Evolutionary conservation across 1,139 yeast genomes (phyloP).

Genomic region (Candida tropicalis): DNA sequence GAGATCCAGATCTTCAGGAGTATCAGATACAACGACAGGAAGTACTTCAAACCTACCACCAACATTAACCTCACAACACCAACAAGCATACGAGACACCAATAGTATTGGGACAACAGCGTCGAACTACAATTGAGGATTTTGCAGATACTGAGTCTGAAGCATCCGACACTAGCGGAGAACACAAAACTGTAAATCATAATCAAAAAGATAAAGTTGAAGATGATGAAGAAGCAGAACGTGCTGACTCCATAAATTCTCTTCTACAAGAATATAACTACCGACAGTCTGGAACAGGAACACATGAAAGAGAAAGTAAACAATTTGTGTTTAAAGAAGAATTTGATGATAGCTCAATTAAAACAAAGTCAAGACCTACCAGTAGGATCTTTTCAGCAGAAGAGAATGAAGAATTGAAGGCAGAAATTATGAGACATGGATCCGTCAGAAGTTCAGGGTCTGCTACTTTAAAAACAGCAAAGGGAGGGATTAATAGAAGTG

Average conservation of each 20-base stretch:
- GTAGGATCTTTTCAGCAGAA: conserved; percentile 5
- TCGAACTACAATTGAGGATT: conserved; percentile 35
- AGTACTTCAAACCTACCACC: background rate
- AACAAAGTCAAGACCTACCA: conserved; percentile 11
- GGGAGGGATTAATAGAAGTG: conserved; percentile 4
- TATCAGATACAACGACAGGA: conserved; percentile 10
- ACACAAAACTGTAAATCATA: conserved; percentile 12
- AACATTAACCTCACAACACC: too few relatives aligned
- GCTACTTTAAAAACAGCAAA: conserved; percentile 1
- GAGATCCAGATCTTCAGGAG: conserved; percentile 25
- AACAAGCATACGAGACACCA: background rate
- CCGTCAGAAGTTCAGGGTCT: conserved; percentile 8
- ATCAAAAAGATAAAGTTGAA: background rate
- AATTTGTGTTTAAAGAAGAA: conserved; percentile 33
- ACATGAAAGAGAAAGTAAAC: conserved; percentile 7
- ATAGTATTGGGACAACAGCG: conserved; percentile 10
- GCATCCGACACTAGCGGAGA: conserved; percentile 7
- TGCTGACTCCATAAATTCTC: conserved; percentile 36
- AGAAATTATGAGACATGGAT: conserved; percentile 14
- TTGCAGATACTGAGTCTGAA: conserved; percentile 43
- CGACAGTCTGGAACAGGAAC: conserved; percentile 13
- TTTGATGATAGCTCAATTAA: conserved; percentile 26
- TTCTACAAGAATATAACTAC: conserved; percentile 33
- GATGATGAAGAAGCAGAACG: conserved; percentile 16
- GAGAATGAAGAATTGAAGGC: conserved; percentile 11